Conservation (phyloP, 306 rosid species). For the barrel medic (Medicago truncatula) region MtrunA17r5.0-ANR NC_053046.1:32674001-32674500, state of each 20-base stretch:
- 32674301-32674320: slow-evolving; percentile 81
- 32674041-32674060: not conserved
- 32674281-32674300: slow-evolving; percentile 63
- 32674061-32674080: not conserved
- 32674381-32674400: slow-evolving; percentile 70
- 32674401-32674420: no score
- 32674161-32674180: slow-evolving; percentile 57
- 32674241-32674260: slow-evolving; percentile 60
- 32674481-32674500: no score
- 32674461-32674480: no score
- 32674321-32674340: slow-evolving; percentile 85
- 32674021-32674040: not conserved
- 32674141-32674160: not conserved
- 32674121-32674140: not conserved
- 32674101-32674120: not conserved
- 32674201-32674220: slow-evolving; percentile 68
- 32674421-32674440: no score
- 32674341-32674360: slow-evolving; percentile 82
- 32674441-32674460: no score
- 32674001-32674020: not conserved
- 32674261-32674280: slow-evolving; percentile 66
- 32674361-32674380: slow-evolving; percentile 82
- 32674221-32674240: slow-evolving; percentile 59
- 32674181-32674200: slow-evolving; percentile 60
- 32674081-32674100: not conserved